Evolutionary conservation across 169 alveolate genomes (phyloP).

Genomic region (Amoebophrya sp.): DNA sequence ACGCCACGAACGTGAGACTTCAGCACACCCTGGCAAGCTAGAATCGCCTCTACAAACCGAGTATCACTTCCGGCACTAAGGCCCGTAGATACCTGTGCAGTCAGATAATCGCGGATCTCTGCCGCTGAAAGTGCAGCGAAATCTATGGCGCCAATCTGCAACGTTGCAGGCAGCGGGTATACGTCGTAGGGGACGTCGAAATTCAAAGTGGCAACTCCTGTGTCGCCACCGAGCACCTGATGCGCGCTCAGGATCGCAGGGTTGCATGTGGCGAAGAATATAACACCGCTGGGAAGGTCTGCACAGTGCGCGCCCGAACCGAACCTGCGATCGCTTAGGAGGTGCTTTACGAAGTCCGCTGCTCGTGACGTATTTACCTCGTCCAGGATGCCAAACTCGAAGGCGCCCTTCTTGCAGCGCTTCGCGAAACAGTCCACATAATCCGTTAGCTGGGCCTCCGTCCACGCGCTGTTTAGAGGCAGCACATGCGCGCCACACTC

Average conservation of each 20-base stretch:
- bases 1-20: neutral
- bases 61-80: neutral
- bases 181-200: too few species aligned
- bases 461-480: neutral
- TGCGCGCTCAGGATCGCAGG: neutral
- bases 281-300: neutral
- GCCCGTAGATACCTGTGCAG: too few species aligned
- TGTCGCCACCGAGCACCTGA: too few species aligned
- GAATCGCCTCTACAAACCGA: neutral
- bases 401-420: neutral
- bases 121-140: neutral
- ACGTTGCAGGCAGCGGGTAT: neutral
- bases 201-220: too few species aligned
- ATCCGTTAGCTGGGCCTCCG: neutral
- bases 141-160: neutral
- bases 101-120: neutral
- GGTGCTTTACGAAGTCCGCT: neutral
- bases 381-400: neutral
- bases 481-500: neutral
- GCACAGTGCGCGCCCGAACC: neutral
- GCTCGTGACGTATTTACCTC: neutral
- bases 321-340: neutral
- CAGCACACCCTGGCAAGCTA: neutral
- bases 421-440: neutral
- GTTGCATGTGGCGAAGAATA: neutral